These are phyloP conservation scores for Solanum chmielewskii DNA, from an alignment of 257 asterid genomes.

Conservation along the genomic window DNA sequence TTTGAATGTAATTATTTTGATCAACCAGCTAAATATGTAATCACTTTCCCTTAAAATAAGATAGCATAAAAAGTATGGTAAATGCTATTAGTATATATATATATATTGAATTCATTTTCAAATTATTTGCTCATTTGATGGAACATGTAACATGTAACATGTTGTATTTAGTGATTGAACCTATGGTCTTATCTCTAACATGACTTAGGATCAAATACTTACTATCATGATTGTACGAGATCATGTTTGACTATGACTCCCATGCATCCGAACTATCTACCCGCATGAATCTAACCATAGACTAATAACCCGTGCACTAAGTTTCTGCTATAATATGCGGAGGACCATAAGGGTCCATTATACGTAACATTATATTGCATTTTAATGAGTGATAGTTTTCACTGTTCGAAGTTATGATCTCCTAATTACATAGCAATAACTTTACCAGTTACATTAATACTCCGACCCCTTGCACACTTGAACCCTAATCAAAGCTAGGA, in stretches of 20 bases:
- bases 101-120: too few relatives aligned
- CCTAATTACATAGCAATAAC: background rate
- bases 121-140: background rate
- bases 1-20: too few relatives aligned
- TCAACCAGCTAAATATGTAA: too few relatives aligned
- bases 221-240: background rate
- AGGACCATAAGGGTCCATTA: too few relatives aligned
- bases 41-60: too few relatives aligned
- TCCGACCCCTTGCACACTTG: background rate
- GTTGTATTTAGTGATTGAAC: background rate
- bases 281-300: background rate
- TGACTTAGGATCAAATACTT: background rate
- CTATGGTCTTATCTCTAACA: background rate
- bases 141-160: background rate
- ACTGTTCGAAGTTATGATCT: rapidly evolving
- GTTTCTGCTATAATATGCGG: background rate
- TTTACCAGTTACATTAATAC: too few relatives aligned
- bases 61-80: too few relatives aligned
- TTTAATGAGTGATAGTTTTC: too few relatives aligned
- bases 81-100: too few relatives aligned
- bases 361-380: too few relatives aligned
- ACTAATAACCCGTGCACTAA: background rate
- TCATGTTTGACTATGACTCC: background rate
- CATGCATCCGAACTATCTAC: background rate
- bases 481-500: too few relatives aligned